Evolutionary conservation across 1,284 basidiomycete species (phyloP), one percentile per base, ranked within the genome.

Genomic region (Schizopora paradoxa): DNA sequence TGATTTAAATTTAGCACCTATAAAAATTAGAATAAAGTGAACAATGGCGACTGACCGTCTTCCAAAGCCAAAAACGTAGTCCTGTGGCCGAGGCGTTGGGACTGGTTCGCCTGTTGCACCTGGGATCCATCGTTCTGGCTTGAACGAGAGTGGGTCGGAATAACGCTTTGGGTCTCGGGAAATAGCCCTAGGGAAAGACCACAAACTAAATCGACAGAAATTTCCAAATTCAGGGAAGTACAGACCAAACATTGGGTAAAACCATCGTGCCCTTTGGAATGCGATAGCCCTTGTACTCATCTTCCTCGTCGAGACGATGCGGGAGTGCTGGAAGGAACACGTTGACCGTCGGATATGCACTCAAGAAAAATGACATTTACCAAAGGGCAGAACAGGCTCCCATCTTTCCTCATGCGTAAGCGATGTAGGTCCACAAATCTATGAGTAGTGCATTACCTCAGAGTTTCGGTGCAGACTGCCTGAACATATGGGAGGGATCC

Each of bases 401-500:
- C 48, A 65, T 22, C 48, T 49, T n/a, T 23, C 23, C 28, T 25
- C 5, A 8, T 21, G 26, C 32, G n/a, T 22, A 44, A 7, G 14
- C 10, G 29, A 21, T n/a, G n/a, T 18, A 21, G 19, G 25, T n/a
- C n/a, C n/a, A n/a, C n/a, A n/a, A n/a, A n/a, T n/a, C n/a, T n/a
- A n/a, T n/a, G n/a, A 33, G 10, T n/a, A n/a, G 10, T 7, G 21
- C 35, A 16, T 31, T 31, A 48, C 47, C 47, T 43, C 6, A 39
- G 22, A n/a, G 37, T 19, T n/a, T 39, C 37, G 5, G 7, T 39
- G 6, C 18, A 7, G 5, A 39, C 22, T 19, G 37, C 37, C 7
- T 79, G 68, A 36, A 80, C 54, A 55, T 81, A 84, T 2, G 82
- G 79, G 25, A 86, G 63, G 7, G 67, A 58, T n/a, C 70, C 64